Percentiles rank a stretch among this genome's conserved stretches.
phyloP scores from a whole-genome alignment of 169 alveolate species.

The Ichthyophthirius multifiliis region DNA sequence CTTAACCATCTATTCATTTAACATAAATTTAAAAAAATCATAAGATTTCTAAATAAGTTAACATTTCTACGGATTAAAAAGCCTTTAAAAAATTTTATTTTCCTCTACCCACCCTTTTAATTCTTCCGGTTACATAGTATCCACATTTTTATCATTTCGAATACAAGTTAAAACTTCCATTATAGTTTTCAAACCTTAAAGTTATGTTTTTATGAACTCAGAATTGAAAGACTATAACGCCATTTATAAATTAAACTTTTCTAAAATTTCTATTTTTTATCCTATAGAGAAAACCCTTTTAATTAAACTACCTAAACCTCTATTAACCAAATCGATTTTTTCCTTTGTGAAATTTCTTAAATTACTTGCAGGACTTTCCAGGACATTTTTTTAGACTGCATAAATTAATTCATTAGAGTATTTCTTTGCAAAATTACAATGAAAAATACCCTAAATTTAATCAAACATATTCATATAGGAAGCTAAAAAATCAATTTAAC shows the following conservation, averaged over 20 bases:
- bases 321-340: constrained; percentile 46
- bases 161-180: constrained; percentile 36
- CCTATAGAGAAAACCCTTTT: constrained; percentile 46
- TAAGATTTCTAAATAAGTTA: constrained; percentile 71
- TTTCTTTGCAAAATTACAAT: not conserved
- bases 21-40: constrained; percentile 68
- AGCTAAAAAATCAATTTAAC: not conserved
- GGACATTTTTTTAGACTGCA: constrained; percentile 40
- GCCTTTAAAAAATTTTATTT: constrained; percentile 66
- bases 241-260: constrained; percentile 36
- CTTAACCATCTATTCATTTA: constrained; percentile 56
- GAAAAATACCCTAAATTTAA: not conserved
- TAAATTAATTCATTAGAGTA: not conserved
- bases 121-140: constrained; percentile 13
- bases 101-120: constrained; percentile 61
- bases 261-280: constrained; percentile 22
- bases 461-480: not conserved
- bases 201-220: constrained; percentile 62
- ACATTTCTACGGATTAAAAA: constrained; percentile 71
- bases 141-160: constrained; percentile 9
- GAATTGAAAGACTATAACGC: constrained; percentile 56
- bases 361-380: constrained; percentile 46
- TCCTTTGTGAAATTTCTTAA: constrained; percentile 63
- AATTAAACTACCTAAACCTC: constrained; percentile 21
- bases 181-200: constrained; percentile 70